Evolutionary conservation across 225 moss, liverwort and hornwort species (phyloP).

Genomic region (Sphagnum contortum): DNA sequence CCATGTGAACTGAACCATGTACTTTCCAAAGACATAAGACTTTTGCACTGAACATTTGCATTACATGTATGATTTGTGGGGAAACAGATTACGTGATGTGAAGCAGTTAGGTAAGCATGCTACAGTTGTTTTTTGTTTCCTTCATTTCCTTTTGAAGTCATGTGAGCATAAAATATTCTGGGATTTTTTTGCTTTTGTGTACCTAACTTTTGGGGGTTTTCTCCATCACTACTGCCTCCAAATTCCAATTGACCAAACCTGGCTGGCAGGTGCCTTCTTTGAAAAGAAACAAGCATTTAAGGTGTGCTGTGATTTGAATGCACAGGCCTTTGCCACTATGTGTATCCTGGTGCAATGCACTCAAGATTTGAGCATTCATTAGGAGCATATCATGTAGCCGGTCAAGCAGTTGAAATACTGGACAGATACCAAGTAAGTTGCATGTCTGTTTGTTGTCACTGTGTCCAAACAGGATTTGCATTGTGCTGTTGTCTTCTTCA

Average conservation of each 20-base stretch:
- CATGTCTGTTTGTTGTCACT: neutral
- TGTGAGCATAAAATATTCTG: neutral
- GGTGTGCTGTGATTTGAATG: neutral
- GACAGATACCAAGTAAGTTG: conserved; percentile 59
- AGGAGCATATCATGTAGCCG: conserved; percentile 81
- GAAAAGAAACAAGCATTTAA: neutral
- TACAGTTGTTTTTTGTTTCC: conserved; percentile 2
- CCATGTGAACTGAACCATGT: no score
- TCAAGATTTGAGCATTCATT: conserved; percentile 91
- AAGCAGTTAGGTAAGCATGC: conserved; percentile 62
- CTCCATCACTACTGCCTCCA: no score
- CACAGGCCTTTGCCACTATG: conserved; percentile 85
- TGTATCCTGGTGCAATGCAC: conserved; percentile 88
- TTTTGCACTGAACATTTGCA: no score
- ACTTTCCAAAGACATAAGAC: no score
- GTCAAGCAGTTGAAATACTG: conserved; percentile 65
- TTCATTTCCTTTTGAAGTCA: neutral
- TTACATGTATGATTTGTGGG: neutral
- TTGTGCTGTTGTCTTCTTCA: neutral
- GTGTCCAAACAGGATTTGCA: neutral
- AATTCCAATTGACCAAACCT: no score
- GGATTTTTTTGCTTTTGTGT: neutral
- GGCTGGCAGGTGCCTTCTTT: neutral
- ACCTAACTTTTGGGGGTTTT: neutral
- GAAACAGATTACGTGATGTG: conserved; percentile 79